Percentiles rank a stretch among this genome's conserved stretches.
These are phyloP conservation scores for Athelia psychrophila DNA, from an alignment of 1,284 basidiomycete genomes.

Conservation along the genomic window DNA sequence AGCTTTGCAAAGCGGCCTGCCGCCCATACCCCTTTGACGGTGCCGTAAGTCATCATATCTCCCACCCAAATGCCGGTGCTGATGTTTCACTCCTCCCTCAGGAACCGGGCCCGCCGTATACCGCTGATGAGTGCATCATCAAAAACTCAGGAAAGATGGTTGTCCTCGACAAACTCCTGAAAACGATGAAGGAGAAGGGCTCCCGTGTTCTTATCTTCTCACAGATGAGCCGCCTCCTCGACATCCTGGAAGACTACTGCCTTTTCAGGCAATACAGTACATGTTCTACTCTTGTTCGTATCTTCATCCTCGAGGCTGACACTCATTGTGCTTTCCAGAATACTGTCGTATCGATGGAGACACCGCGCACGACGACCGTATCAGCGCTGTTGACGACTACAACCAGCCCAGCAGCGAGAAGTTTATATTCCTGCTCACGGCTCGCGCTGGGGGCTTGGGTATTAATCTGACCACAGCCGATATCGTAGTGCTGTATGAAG, in stretches of 20 bases:
- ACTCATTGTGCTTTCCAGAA: conserved; percentile 43
- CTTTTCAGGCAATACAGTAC: conserved; percentile 87
- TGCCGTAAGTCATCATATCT: conserved; percentile 53
- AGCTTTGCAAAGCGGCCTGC: conserved; percentile 81
- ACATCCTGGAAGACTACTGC: conserved; percentile 98
- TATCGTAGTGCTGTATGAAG: conserved; percentile 92
- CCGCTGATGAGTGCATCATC: conserved; percentile 96
- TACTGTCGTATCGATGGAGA: conserved; percentile 98
- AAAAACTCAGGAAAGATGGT: conserved; percentile 98
- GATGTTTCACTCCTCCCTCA: conserved; percentile 17
- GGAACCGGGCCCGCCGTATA: conserved; percentile 98
- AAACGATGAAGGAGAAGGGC: conserved; percentile 88
- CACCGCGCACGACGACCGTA: conserved; percentile 96
- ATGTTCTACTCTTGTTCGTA: conserved; percentile 26
- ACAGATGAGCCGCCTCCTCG: conserved; percentile 94
- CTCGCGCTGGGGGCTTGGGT: conserved; percentile 94
- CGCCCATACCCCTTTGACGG: conserved; percentile 88
- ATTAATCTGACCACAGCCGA: conserved; percentile 98
- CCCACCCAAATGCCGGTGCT: background rate
- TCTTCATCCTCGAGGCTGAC: conserved; percentile 1
- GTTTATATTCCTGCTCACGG: conserved; percentile 97
- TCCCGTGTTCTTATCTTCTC: conserved; percentile 97
- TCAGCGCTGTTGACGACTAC: conserved; percentile 95
- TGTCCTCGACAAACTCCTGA: conserved; percentile 92
- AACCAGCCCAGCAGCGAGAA: conserved; percentile 95